Evolutionary conservation across 2,329 filamentous ascomycete species (phyloP), one percentile per base, ranked within the genome.

Genomic region (Exophiala mesophila): DNA sequence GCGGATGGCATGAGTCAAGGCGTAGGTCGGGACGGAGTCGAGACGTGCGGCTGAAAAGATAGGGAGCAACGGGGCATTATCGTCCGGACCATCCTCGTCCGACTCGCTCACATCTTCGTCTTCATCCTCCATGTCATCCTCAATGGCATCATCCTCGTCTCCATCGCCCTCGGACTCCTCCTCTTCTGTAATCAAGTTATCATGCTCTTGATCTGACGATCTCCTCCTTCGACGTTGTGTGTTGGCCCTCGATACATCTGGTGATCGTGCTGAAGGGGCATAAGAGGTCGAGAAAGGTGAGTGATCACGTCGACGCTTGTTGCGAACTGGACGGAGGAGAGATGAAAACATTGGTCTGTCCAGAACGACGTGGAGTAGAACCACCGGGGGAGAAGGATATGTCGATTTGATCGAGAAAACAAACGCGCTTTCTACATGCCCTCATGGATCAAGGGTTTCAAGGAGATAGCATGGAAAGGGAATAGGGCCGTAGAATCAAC

Each of bases 1-100:
- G 53, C 90, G 85, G 50, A 96, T 89, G 21, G 86, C 80, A 65
- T 96, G 90, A 19, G 89, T 94, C 54, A 94, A 80, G 63, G 82
- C 85, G 70, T 96, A 96, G 44, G 95, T 80, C 15, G 90, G 89
- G 5, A 96, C 74, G 7, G 83, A 76, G 88, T 85, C 85, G 53
- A 94, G 74, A 64, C 89, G 82, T 42, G 78, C 77, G 16, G 84
- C 77, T 34, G 85, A 88, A 63, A 94, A 94, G 42, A 94, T 80
- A 35, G 88, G 88, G 48, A 94, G 70, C 18, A 80, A 63, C 53
- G 76, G 75, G 32, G 70, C 68, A 17, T 69, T 67, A 46, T 71
- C 63, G 5, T 65, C 59, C 24, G 64, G 63, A 30, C 63, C 67
- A 38, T 71, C 65, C 16, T 68, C 68, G 16, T 64, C 66, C 16